Evolutionary conservation across 345 rosid genomes (phyloP).

Genomic region (Eucalyptus rudis): DNA sequence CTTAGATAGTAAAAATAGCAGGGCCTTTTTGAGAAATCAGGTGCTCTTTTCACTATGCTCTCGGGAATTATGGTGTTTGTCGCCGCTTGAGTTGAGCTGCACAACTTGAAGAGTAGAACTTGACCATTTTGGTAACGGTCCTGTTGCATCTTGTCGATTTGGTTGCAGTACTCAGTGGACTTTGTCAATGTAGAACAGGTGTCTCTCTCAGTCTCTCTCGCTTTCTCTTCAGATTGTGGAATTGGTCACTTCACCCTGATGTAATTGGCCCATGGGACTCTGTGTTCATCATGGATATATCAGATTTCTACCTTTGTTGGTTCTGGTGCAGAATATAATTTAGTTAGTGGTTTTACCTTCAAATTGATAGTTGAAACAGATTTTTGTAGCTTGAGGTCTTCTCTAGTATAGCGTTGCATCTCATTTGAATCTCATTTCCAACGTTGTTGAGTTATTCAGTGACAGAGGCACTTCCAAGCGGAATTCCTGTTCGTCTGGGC

Average conservation of each 20-base stretch:
- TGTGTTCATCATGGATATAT: not conserved
- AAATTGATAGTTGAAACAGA: not conserved
- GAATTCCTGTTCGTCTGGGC: slow-evolving; percentile 40
- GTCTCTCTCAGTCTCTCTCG: not conserved
- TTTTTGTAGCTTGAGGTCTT: not conserved
- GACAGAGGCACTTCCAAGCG: slow-evolving; percentile 21
- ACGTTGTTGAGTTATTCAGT: slow-evolving; percentile 6
- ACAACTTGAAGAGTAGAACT: not conserved
- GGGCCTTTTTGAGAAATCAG: not conserved
- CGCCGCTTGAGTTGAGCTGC: not conserved
- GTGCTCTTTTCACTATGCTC: not conserved
- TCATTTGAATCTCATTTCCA: not conserved
- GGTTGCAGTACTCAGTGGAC: not conserved
- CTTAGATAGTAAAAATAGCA: not conserved
- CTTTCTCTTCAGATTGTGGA: not conserved
- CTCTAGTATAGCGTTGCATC: not conserved
- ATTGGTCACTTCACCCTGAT: not conserved
- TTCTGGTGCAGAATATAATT: not conserved
- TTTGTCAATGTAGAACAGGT: not conserved
- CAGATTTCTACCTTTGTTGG: not conserved
- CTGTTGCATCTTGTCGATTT: not conserved
- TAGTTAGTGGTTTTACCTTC: not conserved
- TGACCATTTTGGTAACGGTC: not conserved
- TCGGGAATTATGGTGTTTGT: not conserved
- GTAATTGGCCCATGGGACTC: not conserved